Evolutionary conservation across 305 asterid genomes (phyloP).

Genomic region (Fraxinus paxiana): DNA sequence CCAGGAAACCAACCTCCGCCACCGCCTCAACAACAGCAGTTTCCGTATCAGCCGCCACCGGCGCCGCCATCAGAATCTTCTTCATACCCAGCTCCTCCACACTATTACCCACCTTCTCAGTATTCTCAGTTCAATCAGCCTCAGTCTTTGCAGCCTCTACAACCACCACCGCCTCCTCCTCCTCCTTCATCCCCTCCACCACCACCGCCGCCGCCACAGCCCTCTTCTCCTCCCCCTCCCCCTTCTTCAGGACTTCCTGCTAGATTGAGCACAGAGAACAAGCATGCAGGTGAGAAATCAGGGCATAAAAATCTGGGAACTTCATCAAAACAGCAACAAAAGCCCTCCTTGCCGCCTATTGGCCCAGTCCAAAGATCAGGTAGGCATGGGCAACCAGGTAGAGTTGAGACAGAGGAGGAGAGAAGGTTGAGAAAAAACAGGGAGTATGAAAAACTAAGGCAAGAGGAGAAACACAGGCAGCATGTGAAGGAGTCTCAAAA

Average conservation of each 20-base stretch:
- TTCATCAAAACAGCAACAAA: constrained; percentile 44
- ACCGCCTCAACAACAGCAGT: constrained; percentile 52
- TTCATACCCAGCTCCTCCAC: constrained; percentile 42
- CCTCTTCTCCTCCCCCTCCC: constrained; percentile 61
- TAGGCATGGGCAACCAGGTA: constrained; percentile 45
- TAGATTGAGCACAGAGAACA: constrained; percentile 42
- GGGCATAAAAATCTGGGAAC: constrained; percentile 25
- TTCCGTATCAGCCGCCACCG: constrained; percentile 55
- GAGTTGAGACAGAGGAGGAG: constrained; percentile 91
- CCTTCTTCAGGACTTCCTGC: constrained; percentile 49
- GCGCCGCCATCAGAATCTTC: constrained; percentile 70
- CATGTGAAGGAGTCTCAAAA: constrained; percentile 77
- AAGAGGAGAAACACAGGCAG: constrained; percentile 79
- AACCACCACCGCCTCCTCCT: constrained; percentile 53
- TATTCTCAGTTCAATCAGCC: constrained; percentile 55
- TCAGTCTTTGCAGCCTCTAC: constrained; percentile 42
- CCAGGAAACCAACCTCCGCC: constrained; percentile 54
- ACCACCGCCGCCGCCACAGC: constrained; percentile 67
- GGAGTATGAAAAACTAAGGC: constrained; percentile 77
- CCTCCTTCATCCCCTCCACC: constrained; percentile 81
- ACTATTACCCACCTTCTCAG: constrained; percentile 46
- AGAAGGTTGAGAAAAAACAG: constrained; percentile 78
- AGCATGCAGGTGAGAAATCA: constrained; percentile 25
- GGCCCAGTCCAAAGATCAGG: constrained; percentile 35
- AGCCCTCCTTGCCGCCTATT: constrained; percentile 50